Evolutionary conservation across 345 rosid genomes (phyloP), one percentile per base, ranked within the genome.

Genomic region (Tarenaya hassleriana): DNA sequence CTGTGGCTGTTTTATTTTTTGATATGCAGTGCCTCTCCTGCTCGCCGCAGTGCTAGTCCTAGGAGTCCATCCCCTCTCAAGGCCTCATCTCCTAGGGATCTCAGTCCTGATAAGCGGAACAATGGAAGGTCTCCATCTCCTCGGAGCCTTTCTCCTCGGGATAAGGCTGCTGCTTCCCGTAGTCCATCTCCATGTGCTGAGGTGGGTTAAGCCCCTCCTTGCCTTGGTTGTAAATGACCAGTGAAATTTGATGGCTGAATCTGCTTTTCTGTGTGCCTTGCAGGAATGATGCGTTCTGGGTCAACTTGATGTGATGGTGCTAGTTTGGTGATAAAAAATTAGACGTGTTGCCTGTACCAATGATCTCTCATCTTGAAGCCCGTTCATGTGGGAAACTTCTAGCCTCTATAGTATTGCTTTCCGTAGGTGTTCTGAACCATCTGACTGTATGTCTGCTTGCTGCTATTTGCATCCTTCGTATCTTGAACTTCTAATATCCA

Each of bases 131-230:
- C 87, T 62, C 79, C 69, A 27, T 68, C 80, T 70, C 74, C 74
- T 48, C 73, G 52, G 21, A 64, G 64, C 45, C 54, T 50, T 31
- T 77, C 86, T n/a, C 77, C 79, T 0, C 67, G 37, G 44, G 73
- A 60, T 13, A 70, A 42, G 5, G 56, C 24, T 51, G 69, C 70
- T 54, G 74, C 41, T 47, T 60, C 75, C 19, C 77, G 75, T 33
- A 80, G 81, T 29, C 79, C 64, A 50, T 72, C 75, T 43, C 73
- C 71, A 16, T 70, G 69, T 62, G 62, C 60, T 49, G 77, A 72
- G 63, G 83, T 73, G 49, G 63, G 77, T 61, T 38, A 16, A 42
- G 10, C 49, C 10, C 8, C 50, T 2, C 34, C 40, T 34, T n/a
- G 34, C 38, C 48, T 51, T 16, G 20, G 8, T 3, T 46, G 20